Evolutionary conservation across 2,329 filamentous ascomycete species (phyloP), one percentile per base, ranked within the genome.

Genomic region (Nothomitra cinnamomea): DNA sequence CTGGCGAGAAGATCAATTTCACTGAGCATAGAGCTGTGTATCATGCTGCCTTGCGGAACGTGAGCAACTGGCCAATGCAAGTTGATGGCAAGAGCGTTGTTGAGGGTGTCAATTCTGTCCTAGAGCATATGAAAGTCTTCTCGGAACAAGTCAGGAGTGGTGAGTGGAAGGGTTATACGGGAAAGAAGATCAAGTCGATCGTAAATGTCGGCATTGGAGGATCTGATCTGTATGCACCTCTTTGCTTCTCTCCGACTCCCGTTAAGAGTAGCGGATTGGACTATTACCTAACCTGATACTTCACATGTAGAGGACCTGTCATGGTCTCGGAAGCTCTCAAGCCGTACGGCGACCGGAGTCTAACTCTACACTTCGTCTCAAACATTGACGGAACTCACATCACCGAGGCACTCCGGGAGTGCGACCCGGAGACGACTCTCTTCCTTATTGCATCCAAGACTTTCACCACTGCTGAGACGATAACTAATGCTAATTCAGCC

Each of bases 381-480:
- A 98, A 98, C 78, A 96, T 98, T 66, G 92, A 98, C 67, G 92
- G 92, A 61, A 98, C 92, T 54, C 92, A 98, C 74, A 87, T 96
- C 67, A 86, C 88, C 49, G 92, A 98, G 73, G 89, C 92, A 51
- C 79, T 96, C 57, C 83, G 80, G 66, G 72, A 82, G 63, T 94
- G 90, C 7, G 82, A 98, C 69, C 90, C 90, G 50, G 92, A 98
- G 75, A 95, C 90, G 49, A 95, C 92, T n/a, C 84, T 98, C 59
- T 96, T 98, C 83, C 78, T 98, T 61, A 80, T 98, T 62, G 92
- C 92, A 55, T 96, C 90, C 70, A 98, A 98, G 83, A 98, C 92
- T 58, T 98, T 98, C 72, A 98, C 92, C 58, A 98, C 92, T 8
- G 92, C 92, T 56, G 92, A 98, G 78, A 98, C 92, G 50, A 84